Base-by-base conservation (phyloP, 257 asterid genomes). In the Solanum rostratum region DNA sequence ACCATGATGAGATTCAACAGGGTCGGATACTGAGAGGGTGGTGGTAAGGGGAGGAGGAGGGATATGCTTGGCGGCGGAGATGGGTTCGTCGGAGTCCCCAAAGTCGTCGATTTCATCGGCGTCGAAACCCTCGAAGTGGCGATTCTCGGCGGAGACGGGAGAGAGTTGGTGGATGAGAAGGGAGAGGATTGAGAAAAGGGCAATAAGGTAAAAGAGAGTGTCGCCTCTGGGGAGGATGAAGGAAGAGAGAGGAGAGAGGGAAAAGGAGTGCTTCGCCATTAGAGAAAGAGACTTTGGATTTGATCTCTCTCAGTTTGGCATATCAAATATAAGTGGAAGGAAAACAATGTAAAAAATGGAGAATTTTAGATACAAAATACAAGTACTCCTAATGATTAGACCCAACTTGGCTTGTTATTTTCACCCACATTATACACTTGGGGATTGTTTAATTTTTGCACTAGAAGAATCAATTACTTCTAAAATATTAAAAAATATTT, bases 101-200 rank as follows among this genome's bases (percentile, higher is more conserved):
- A 82, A 84, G 52, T 91, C 96, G 22, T 92, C 96, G 68, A 85
- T 90, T 37, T 95, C 98, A 14, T 95, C 99, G 85, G 94, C 97
- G 52, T 96, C 99, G 89, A 96, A 96, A 37, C 99, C 98, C 88
- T 96, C 99, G 85, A 96, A 96, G 88, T 94, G 94, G 84, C 92
- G 88, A 53, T 81, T 83, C 57, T 90, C 80, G 85, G 93, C 90
- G 88, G 94, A 89, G 54, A 86, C 80, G 83, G 84, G 14, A 65
- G 88, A 52, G 87, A 94, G 89, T 80, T 90, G 95, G 88, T 92
- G 96, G 82, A 92, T 90, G 90, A 96, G 92, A 86, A 94, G 91
- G 70, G 95, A 93, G 68, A 89, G 89, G 88, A 92, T 52, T 59
- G 92, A 90, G 80, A 95, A 85, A 10, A 93, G 85, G 62, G 94